A percentile compares a stretch with the other conserved stretches of the same genome.
These are phyloP conservation scores for Penicillium griseofulvum DNA, from an alignment of 2,329 filamentous ascomycete genomes.

Conservation along the genomic window DNA sequence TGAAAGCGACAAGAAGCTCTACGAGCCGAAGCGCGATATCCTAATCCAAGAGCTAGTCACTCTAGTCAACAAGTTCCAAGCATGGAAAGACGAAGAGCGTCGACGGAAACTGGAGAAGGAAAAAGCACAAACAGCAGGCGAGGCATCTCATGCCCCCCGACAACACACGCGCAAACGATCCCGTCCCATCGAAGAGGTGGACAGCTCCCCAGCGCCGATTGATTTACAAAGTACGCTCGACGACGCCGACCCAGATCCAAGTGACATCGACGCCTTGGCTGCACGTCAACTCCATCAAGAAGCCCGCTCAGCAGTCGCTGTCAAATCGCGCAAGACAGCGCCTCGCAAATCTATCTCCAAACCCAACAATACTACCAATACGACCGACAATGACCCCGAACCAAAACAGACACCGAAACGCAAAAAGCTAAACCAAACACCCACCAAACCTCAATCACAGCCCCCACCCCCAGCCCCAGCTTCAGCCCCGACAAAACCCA, in stretches of 20 bases:
- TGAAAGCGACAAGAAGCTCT: conserved; percentile 80
- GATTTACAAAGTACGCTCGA: conserved; percentile 28
- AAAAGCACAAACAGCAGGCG: conserved; percentile 37
- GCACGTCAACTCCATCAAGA: conserved; percentile 75
- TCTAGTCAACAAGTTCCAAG: conserved; percentile 81
- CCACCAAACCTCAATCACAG: conserved; percentile 7
- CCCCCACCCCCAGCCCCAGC: background rate
- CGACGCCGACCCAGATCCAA: conserved; percentile 54
- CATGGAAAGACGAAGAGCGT: conserved; percentile 89
- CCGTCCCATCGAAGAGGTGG: conserved; percentile 45
- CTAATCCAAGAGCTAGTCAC: conserved; percentile 80
- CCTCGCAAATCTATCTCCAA: conserved; percentile 16
- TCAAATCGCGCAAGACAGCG: conserved; percentile 34
- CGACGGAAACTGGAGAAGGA: conserved; percentile 74
- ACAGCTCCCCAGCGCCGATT: conserved; percentile 40
- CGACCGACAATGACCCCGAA: background rate
- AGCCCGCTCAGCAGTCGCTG: conserved; percentile 55
- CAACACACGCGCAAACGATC: conserved; percentile 15
- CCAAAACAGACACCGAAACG: conserved; percentile 29
- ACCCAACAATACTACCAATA: background rate
- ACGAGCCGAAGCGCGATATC: conserved; percentile 78
- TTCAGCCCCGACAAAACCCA: background rate
- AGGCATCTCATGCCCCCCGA: background rate
- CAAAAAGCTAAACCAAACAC: conserved; percentile 11
- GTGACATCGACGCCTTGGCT: conserved; percentile 67